phyloP scores from a whole-genome alignment of 2,329 filamentous ascomycete genomes.

The Lojkania enalia region DNA sequence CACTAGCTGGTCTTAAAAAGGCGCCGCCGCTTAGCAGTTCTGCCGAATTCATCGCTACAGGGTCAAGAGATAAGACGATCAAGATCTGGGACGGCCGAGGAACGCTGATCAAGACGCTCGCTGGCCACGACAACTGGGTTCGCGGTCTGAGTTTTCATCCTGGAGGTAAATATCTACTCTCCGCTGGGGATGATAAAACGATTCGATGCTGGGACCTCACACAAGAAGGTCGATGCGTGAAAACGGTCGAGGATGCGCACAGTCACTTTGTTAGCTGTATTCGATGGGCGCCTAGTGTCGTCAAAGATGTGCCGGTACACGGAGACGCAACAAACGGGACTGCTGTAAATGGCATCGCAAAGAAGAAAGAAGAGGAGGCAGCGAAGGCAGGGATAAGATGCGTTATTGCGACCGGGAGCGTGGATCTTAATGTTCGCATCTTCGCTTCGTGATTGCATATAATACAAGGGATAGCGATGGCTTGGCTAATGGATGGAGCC shows the following conservation, averaged over 20 bases:
- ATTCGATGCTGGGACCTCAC: constrained; percentile 90
- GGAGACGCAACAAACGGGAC: constrained; percentile 48
- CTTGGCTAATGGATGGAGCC: neutral
- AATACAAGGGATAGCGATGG: neutral
- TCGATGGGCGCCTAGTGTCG: constrained; percentile 79
- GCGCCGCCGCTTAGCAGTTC: constrained; percentile 72
- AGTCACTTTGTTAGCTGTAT: constrained; percentile 84
- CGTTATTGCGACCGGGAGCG: constrained; percentile 84
- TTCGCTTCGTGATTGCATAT: constrained; percentile 60
- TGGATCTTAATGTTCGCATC: constrained; percentile 77
- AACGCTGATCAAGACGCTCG: constrained; percentile 78
- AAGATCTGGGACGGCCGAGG: constrained; percentile 86
- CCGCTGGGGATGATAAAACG: constrained; percentile 86
- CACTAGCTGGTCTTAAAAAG: constrained; percentile 81
- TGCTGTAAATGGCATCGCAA: constrained; percentile 47
- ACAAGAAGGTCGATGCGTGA: constrained; percentile 89
- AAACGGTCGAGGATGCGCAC: constrained; percentile 75
- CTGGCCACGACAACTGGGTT: constrained; percentile 95
- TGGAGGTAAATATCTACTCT: constrained; percentile 85
- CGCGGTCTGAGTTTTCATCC: constrained; percentile 86
- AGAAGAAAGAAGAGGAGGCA: constrained; percentile 57
- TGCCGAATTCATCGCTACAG: constrained; percentile 88
- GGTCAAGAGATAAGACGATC: constrained; percentile 87
- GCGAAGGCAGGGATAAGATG: constrained; percentile 72
- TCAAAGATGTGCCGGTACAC: constrained; percentile 59